Base-by-base conservation (phyloP, 2,329 filamentous ascomycete genomes). In the Colletotrichum gigasporum region DNA sequence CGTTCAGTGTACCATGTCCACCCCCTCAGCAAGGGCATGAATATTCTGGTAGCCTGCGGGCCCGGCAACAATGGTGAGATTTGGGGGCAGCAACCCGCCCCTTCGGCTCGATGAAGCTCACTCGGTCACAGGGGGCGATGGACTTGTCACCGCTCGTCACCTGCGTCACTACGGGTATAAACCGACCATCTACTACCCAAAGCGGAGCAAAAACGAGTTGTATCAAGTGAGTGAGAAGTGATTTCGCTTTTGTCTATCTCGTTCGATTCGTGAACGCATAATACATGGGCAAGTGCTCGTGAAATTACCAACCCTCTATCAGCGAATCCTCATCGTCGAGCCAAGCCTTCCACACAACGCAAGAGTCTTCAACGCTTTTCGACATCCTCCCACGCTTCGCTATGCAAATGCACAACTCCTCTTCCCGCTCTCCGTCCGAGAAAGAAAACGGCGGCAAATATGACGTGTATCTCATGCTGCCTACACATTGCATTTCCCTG, bases 91-190 rank as follows among this genome's bases (percentile, higher is more conserved):
- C 16, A 6, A 26, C 24, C 26, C 28, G 5, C 26, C n/a, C 16
- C 6, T 30, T n/a, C 56, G 58, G 50, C 28, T 55, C 22, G 26
- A 8, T 57, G 28, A 37, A 47, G 14, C 67, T 56, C 14, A 62
- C 35, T 16, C 3, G 1, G 12, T 52, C 56, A 30, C 55, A 94
- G 93, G 96, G 67, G 96, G 96, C 35, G 96, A 99, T 77, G 96
- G 96, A 2, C 87, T 99, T 3, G 96, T 99, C 26, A 94, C 95
- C 48, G 96, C 96, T 55, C 90, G 96, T 24, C 96, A 99, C 78
- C 86, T 99, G 5, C 89, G 88, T 75, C 92, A 97, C 74, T 98
- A 96, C 75, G 95, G 96, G 66, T 99, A 98, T 79, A 86, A 87
- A 22, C 94, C 95, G 3, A 91, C 88, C 8, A 84, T 99, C 44